Percentiles rank a stretch among this genome's conserved stretches.
phyloP scores from a whole-genome alignment of 257 asterid species.

The Lycium barbarum region DNA sequence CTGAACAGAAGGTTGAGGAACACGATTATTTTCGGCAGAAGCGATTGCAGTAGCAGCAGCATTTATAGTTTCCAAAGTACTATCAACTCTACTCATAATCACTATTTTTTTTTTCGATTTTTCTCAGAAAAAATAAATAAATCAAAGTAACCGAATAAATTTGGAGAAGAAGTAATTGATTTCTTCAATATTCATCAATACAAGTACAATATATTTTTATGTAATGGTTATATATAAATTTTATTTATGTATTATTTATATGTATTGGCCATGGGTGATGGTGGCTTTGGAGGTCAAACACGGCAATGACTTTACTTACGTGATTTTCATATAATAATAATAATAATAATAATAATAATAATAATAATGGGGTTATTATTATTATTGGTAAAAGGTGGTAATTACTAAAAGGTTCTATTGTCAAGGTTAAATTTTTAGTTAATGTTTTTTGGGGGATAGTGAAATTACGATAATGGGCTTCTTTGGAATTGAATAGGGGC shows the following conservation, averaged over 20 bases:
- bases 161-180: constrained; percentile 31
- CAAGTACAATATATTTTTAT: neutral
- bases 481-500: neutral
- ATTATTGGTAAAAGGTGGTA: constrained; percentile 16
- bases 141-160: neutral
- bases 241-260: constrained; percentile 30
- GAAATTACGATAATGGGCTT: constrained; percentile 45
- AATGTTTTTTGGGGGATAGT: neutral
- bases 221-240: neutral
- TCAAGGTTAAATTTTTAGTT: neutral
- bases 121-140: too few species aligned
- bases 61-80: constrained; percentile 74
- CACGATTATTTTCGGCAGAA: constrained; percentile 64
- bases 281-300: constrained; percentile 71
- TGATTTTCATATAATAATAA: constrained; percentile 31
- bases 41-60: constrained; percentile 98
- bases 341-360: constrained; percentile 17
- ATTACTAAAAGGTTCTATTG: neutral
- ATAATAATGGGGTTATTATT: constrained; percentile 13
- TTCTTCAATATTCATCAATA: neutral
- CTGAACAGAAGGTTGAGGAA: constrained; percentile 62
- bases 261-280: constrained; percentile 38
- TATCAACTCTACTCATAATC: constrained; percentile 43
- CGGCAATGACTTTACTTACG: constrained; percentile 63
- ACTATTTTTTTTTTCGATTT: too few species aligned